Evolutionary conservation across 192 early-diverging fungal species (phyloP).

Genomic region (Entrophospora sp.): DNA sequence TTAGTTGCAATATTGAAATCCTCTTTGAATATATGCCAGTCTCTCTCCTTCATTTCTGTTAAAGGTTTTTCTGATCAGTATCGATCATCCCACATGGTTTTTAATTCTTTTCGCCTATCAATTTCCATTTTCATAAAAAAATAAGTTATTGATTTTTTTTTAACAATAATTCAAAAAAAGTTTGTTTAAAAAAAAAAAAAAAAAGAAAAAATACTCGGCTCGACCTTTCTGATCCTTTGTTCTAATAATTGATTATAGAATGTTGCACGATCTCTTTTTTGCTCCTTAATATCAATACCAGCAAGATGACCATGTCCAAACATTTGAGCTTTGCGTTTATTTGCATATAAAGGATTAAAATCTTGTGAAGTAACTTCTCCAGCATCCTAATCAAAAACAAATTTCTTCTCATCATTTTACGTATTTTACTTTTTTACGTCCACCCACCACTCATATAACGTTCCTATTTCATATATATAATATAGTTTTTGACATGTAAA

Average conservation of each 20-base stretch:
- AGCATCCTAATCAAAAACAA: constrained; percentile 97
- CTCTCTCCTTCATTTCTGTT: constrained; percentile 87
- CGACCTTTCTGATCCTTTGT: constrained; percentile 53
- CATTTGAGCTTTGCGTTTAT: constrained; percentile 57
- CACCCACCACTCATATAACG: constrained; percentile 82
- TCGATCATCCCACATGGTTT: constrained; percentile 75
- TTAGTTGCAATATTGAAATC: constrained; percentile 95
- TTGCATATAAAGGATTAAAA: constrained; percentile 82
- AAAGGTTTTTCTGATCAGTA: constrained; percentile 93
- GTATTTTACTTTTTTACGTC: constrained; percentile 61
- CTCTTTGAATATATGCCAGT: constrained; percentile 99
- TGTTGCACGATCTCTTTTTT: constrained; percentile 51
- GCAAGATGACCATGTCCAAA: constrained; percentile 86
- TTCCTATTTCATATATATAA: constrained; percentile 30
- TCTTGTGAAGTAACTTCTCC: constrained; percentile 92
- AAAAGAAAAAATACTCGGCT: constrained; percentile 32
- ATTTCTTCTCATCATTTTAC: constrained; percentile 86
- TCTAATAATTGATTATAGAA: constrained; percentile 66
- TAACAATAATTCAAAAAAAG: neutral
- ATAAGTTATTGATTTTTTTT: too few species aligned
- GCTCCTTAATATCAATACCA: constrained; percentile 74
- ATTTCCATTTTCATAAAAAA: constrained; percentile 39
- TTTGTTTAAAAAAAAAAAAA: neutral
- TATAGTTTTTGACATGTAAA: too few species aligned
- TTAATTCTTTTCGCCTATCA: constrained; percentile 55